Evolutionary conservation across 108 stramenopile genomes (phyloP).

Genomic region (Discostella pseudostelligera): DNA sequence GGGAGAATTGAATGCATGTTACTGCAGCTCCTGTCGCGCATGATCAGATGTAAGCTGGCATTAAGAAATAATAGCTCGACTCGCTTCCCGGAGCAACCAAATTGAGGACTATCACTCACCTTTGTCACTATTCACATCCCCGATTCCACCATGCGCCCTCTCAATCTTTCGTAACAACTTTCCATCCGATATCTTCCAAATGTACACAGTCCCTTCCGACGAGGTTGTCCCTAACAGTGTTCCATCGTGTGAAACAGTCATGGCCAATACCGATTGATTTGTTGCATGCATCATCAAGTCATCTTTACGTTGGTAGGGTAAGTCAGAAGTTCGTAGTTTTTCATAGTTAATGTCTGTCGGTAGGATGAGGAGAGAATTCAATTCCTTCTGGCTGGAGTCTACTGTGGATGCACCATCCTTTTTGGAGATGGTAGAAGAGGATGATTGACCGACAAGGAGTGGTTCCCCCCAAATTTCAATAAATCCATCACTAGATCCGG

Average conservation of each 20-base stretch:
- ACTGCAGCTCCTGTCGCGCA: conserved; percentile 55
- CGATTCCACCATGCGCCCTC: conserved; percentile 53
- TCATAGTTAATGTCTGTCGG: conserved; percentile 28
- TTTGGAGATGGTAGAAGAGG: too few species aligned
- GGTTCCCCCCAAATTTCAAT: conserved; percentile 91
- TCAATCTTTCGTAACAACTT: conserved; percentile 70
- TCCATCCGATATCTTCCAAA: conserved; percentile 85
- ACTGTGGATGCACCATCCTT: conserved; percentile 44
- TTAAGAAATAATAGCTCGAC: too few species aligned
- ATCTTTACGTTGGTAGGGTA: conserved; percentile 72
- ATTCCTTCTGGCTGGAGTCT: conserved; percentile 27
- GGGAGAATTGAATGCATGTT: conserved; percentile 58
- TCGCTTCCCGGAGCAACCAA: not conserved
- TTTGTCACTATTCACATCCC: conserved; percentile 16
- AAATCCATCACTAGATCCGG: conserved; percentile 91
- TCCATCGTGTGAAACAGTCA: conserved; percentile 83
- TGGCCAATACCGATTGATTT: conserved; percentile 52
- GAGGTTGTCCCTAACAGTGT: conserved; percentile 82
- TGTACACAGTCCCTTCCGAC: conserved; percentile 65
- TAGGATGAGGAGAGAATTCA: not conserved
- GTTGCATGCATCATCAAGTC: conserved; percentile 90
- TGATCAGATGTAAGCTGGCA: too few species aligned
- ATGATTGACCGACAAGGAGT: too few species aligned
- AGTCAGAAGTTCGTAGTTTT: conserved; percentile 52
- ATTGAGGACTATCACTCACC: conserved; percentile 18